Base-by-base conservation (phyloP, 2,329 filamentous ascomycete genomes). In the Anthostomella pinea region DNA sequence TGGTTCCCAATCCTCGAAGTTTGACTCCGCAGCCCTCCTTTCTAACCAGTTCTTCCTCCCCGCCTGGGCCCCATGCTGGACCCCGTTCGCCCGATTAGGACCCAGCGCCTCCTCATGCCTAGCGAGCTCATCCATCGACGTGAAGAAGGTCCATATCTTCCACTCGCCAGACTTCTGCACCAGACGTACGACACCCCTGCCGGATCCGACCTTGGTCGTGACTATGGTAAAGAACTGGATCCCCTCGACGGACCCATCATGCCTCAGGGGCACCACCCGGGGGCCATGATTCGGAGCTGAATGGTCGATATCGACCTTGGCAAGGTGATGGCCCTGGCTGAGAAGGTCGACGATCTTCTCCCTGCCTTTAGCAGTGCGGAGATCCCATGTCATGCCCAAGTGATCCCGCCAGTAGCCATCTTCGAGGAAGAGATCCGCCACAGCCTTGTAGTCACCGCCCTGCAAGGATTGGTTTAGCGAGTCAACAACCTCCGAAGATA, bases 341-440 rank as follows among this genome's bases (percentile, higher is more conserved):
- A 68, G 46, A 45, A 57, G 59, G 2, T 52, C 32, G 33, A 52
- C 25, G 28, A 76, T 69, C 19, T 61, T 63, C 32, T 66, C 45
- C 30, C 57, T 52, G 9, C 69, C 68, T 44, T 72, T 68, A n/a
- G 74, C 49, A 0, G 77, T 81, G 22, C 66, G 72, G 16, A 78
- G 65, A 21, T 75, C 68, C 69, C 75, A 79, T 0, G 72, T 70
- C 8, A 81, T 51, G 6, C 64, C 69, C 3, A 81, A 65, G 35
- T 80, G 72, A 49, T 82, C 78, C 23, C 77, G 65, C 75, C 75
- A 81, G 52, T 72, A 79, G 15, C 69, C 64, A 23, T 71, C 65
- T 8, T 70, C 58, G 3, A 71, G 47, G 46, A 79, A 79, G 1
- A 79, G 62, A 4, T 57, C 43, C 1, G 62, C 56, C 6, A 69